phyloP scores from a whole-genome alignment of 495 filamentous ascomycete species.

The Trichocladium antarcticum region DNA sequence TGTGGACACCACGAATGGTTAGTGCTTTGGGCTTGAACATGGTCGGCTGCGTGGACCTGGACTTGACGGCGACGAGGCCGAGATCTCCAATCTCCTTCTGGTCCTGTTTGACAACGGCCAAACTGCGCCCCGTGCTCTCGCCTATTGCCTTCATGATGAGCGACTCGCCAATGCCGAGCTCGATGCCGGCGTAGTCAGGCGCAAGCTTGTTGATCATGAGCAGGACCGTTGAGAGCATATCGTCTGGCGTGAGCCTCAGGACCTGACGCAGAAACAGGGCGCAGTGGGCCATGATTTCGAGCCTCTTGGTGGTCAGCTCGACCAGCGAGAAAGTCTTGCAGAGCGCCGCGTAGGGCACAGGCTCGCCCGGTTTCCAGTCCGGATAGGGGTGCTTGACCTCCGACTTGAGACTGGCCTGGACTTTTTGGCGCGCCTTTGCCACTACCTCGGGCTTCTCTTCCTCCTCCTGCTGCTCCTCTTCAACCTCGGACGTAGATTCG shows the following conservation, averaged over 20 bases:
- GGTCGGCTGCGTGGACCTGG: slow-evolving; percentile 81
- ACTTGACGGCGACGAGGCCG: slow-evolving; percentile 89
- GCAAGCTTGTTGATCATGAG: slow-evolving; percentile 98
- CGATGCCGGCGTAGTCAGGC: slow-evolving; percentile 90
- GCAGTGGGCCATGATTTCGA: slow-evolving; percentile 78
- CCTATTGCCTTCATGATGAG: slow-evolving; percentile 98
- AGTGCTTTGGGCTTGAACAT: slow-evolving; percentile 96
- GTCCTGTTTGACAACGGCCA: slow-evolving; percentile 80
- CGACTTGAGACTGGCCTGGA: slow-evolving; percentile 63
- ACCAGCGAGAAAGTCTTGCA: slow-evolving; percentile 90
- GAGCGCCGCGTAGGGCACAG: slow-evolving; percentile 88
- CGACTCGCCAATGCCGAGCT: slow-evolving; percentile 93
- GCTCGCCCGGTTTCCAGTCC: slow-evolving; percentile 81
- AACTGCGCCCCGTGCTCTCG: slow-evolving; percentile 79
- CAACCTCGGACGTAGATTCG: slow-evolving; percentile 44
- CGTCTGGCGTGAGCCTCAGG: slow-evolving; percentile 75
- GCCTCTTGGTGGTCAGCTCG: slow-evolving; percentile 83
- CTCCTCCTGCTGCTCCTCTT: slow-evolving; percentile 48
- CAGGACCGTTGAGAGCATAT: slow-evolving; percentile 75
- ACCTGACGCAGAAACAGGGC: slow-evolving; percentile 88
- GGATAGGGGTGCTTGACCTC: slow-evolving; percentile 71
- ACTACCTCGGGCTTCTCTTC: slow-evolving; percentile 66
- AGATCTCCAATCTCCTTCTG: slow-evolving; percentile 94
- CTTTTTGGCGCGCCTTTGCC: slow-evolving; percentile 66
- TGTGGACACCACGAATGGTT: slow-evolving; percentile 75